These are phyloP conservation scores for Chrysoporthe puriensis DNA, from an alignment of 2,329 filamentous ascomycete species.

Conservation along the genomic window DNA sequence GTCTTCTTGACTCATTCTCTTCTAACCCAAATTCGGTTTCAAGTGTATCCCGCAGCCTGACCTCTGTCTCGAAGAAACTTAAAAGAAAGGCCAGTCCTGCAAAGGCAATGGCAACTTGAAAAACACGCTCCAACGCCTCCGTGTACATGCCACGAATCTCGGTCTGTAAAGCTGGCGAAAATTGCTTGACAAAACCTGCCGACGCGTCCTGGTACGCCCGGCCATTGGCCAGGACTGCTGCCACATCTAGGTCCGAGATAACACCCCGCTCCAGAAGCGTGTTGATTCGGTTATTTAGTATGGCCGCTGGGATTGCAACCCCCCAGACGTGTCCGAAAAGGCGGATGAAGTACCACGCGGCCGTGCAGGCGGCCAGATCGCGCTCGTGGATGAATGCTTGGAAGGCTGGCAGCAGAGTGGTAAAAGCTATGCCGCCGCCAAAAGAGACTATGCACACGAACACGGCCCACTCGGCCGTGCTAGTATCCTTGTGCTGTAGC, in stretches of 20 bases:
- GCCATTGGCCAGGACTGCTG: conserved; percentile 32
- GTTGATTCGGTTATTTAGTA: conserved; percentile 41
- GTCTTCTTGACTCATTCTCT: too few species aligned
- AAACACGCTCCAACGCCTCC: conserved; percentile 14
- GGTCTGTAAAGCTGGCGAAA: conserved; percentile 27
- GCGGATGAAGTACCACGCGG: conserved; percentile 48
- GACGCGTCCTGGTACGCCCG: conserved; percentile 37
- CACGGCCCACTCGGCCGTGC: conserved; percentile 42
- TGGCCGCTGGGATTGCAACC: conserved; percentile 46
- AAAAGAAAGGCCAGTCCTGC: conserved; percentile 15
- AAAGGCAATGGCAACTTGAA: conserved; percentile 22
- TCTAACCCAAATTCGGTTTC: conserved; percentile 15
- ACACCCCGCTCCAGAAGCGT: conserved; percentile 6
- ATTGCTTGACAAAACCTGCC: conserved; percentile 32
- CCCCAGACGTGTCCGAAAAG: conserved; percentile 50
- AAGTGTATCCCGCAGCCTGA: conserved; percentile 21
- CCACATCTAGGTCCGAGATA: conserved; percentile 31
- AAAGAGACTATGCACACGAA: conserved; percentile 45
- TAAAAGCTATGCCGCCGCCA: conserved; percentile 48
- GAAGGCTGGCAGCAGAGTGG: conserved; percentile 47
- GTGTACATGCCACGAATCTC: conserved; percentile 34
- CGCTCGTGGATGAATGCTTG: conserved; percentile 42
- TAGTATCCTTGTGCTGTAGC: conserved; percentile 40
- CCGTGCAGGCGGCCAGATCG: conserved; percentile 42
- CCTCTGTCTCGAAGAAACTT: conserved; percentile 12